Evolutionary conservation across 208 protist genomes (phyloP), one percentile per base, ranked within the genome.

Genomic region (Herpetomonas samuelpessoai): DNA sequence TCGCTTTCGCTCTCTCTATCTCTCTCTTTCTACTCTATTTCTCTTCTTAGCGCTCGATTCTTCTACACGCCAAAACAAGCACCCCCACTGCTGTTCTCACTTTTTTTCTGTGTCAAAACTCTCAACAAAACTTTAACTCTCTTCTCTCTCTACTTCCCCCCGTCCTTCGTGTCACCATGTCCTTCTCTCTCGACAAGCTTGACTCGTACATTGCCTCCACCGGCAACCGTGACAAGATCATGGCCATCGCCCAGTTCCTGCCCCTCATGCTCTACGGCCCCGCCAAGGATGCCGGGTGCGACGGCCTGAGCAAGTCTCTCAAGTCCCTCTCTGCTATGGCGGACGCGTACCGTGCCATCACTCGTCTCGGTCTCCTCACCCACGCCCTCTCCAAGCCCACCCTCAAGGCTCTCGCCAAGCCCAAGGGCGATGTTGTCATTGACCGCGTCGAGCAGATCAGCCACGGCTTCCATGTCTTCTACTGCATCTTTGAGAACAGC

Each of bases 181-280:
- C 16, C 51, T 12, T 35, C 18, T 19, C 21, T 19, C 51, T 56
- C 69, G 82, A 79, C 27, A 51, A 27, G 48, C 44, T 79, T 41
- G 68, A 81, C 60, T 51, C 54, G 59, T 94, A 89, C 77, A 68
- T 95, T 48, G 71, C 35, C 48, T 62, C 80, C 65, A 87, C 83
- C 45, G 76, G 86, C 59, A 76, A 92, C 76, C 84, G 83, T 69
- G 88, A 95, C 57, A 91, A 92, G 83, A 81, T 95, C 57, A 92
- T 95, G 81, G 86, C 82, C 38, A 84, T 92, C 56, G 79, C 81
- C 47, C 85, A 95, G 76, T 95, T 95, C 74, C 76, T 91, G 41
- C 83, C 88, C 3, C 62, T 92, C 68, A 65, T 69, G 19, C 76
- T 92, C 38, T 76, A 74, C 57, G 86, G 79, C 19, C 81, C 81